A percentile compares a stretch with the other conserved stretches of the same genome.
These are phyloP conservation scores for Aplosporella prunicola DNA, from an alignment of 2,329 filamentous ascomycete genomes.

Conservation along the genomic window DNA sequence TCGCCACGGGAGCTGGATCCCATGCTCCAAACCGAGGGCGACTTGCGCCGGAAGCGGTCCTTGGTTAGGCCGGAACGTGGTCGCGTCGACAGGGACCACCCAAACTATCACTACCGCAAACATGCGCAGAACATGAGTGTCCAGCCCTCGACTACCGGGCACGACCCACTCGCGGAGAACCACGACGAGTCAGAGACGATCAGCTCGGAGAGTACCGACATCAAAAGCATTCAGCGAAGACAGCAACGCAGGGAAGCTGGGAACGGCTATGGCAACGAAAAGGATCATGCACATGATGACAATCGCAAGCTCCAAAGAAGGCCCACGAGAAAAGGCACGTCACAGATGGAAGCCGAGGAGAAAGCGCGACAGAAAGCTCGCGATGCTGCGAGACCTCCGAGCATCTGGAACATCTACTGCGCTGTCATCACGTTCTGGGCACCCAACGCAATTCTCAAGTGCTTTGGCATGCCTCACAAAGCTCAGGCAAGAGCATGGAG, in stretches of 20 bases:
- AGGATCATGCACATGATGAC: constrained; percentile 20
- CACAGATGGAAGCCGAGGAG: constrained; percentile 51
- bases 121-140: constrained; percentile 90
- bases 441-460: constrained; percentile 72
- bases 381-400: constrained; percentile 65
- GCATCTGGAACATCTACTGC: constrained; percentile 93
- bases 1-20: constrained; percentile 47
- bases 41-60: constrained; percentile 67
- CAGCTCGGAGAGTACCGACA: constrained; percentile 55
- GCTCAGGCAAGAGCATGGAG: constrained; percentile 89
- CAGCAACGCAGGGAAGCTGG: constrained; percentile 25
- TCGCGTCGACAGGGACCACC: constrained; percentile 75
- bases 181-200: constrained; percentile 43
- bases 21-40: constrained; percentile 41
- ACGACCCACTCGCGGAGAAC: constrained; percentile 79
- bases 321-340: constrained; percentile 53
- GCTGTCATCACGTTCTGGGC: constrained; percentile 90
- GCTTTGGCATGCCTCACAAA: constrained; percentile 76
- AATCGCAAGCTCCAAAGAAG: constrained; percentile 45
- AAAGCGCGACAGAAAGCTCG: constrained; percentile 49
- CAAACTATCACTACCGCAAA: constrained; percentile 91
- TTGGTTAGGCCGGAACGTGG: constrained; percentile 82
- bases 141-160: constrained; percentile 81
- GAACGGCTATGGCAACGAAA: constrained; percentile 27
- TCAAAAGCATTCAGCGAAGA: constrained; percentile 39